A percentile compares a stretch with the other conserved stretches of the same genome.
Conservation (phyloP, 176 grass and related monocot genomes). For the Dactylis glomerata region DNA sequence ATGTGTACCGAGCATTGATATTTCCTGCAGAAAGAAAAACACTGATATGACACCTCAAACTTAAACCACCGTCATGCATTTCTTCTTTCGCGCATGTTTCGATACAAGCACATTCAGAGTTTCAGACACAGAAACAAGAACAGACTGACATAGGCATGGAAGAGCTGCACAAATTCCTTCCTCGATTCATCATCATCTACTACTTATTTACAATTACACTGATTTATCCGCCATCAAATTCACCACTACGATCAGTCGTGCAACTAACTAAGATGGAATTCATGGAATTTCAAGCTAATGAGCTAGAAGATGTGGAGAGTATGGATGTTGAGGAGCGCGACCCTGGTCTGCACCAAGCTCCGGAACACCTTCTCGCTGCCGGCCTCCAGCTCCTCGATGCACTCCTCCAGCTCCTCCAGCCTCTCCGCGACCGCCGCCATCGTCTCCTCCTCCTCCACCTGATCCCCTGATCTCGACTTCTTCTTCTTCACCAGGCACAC, state of each 20-base stretch:
- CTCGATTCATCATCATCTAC: background rate
- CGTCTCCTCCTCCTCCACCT: conserved; percentile 18
- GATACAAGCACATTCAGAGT: background rate
- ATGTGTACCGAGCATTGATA: too few species aligned
- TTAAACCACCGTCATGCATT: background rate
- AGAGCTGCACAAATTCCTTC: background rate
- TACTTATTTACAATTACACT: background rate
- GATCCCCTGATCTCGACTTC: conserved; percentile 8
- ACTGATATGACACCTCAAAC: too few species aligned
- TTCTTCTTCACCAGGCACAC: conserved; percentile 27
- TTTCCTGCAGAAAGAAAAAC: too few species aligned
- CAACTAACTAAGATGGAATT: too few species aligned
- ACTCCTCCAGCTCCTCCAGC: conserved; percentile 61
- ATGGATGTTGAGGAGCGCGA: conserved; percentile 68
- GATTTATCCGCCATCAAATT: background rate
- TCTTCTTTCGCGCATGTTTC: background rate
- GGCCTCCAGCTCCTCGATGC: conserved; percentile 49
- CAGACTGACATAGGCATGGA: background rate
- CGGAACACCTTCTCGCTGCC: conserved; percentile 68
- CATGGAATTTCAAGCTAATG: too few species aligned
- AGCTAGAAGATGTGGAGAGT: conserved; percentile 56
- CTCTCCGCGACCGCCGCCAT: conserved; percentile 43
- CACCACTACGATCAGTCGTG: background rate
- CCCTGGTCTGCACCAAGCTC: conserved; percentile 64
- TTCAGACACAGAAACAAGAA: background rate